Evolutionary conservation across 208 protist species (phyloP).

Genomic region (Leishmania martiniquensis): DNA sequence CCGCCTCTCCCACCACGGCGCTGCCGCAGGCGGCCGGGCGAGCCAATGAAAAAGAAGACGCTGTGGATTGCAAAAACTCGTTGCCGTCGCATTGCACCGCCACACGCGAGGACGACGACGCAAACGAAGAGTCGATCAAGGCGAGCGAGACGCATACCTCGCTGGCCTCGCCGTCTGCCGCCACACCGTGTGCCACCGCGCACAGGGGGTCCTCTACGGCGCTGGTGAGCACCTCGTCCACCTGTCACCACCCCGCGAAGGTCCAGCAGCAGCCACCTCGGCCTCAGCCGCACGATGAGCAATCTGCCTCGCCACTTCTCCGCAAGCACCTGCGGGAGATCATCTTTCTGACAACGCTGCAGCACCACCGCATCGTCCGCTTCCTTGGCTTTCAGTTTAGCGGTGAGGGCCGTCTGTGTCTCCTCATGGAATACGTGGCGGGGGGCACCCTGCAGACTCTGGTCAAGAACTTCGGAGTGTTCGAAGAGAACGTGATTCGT

Average conservation of each 20-base stretch:
- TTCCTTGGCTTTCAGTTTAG: conserved; percentile 82
- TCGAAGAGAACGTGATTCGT: conserved; percentile 86
- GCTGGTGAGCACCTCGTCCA: background rate
- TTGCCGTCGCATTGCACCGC: background rate
- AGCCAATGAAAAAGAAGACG: background rate
- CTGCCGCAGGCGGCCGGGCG: background rate
- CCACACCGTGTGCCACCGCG: background rate
- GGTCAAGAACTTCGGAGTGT: conserved; percentile 81
- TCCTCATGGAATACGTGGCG: conserved; percentile 92
- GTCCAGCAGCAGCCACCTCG: background rate
- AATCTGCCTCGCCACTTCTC: conserved; percentile 27
- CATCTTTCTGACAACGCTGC: conserved; percentile 69
- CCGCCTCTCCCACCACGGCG: background rate
- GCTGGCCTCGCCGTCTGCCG: background rate
- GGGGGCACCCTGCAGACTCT: conserved; percentile 86
- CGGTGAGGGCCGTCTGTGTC: conserved; percentile 49
- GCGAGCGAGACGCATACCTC: conserved; percentile 8
- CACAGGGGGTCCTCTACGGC: conserved; percentile 2
- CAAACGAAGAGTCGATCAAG: conserved; percentile 14
- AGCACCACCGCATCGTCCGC: conserved; percentile 80
- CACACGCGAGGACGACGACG: background rate
- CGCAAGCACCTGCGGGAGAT: conserved; percentile 73
- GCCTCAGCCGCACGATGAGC: background rate
- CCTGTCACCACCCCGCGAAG: background rate
- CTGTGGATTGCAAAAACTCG: background rate